Percentiles rank a stretch among this genome's conserved stretches.
phyloP scores from a whole-genome alignment of 2,329 filamentous ascomycete species.

The Cladosporium sphaerospermum region DNA sequence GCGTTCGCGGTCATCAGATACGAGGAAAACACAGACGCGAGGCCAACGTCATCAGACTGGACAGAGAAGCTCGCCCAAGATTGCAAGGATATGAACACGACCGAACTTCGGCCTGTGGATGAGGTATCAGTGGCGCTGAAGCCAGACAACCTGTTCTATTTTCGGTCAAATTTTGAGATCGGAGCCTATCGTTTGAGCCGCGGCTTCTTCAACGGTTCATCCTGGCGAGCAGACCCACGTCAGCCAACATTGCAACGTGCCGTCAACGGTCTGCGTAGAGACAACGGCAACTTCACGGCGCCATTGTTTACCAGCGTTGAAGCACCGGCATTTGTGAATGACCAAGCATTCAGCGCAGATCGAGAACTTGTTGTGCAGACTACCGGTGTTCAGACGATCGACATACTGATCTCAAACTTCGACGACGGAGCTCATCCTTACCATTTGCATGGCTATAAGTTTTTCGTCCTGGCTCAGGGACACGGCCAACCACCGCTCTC shows the following conservation, averaged over 20 bases:
- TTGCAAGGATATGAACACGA: constrained; percentile 48
- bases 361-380: constrained; percentile 34
- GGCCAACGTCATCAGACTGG: constrained; percentile 45
- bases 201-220: constrained; percentile 53
- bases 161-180: constrained; percentile 55
- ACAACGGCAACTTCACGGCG: constrained; percentile 24
- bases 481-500: constrained; percentile 28
- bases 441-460: constrained; percentile 34
- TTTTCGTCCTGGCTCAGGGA: constrained; percentile 31
- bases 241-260: constrained; percentile 48
- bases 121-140: constrained; percentile 38
- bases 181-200: constrained; percentile 52
- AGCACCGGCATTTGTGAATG: constrained; percentile 24
- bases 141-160: constrained; percentile 49
- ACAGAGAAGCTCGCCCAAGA: constrained; percentile 42
- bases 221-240: constrained; percentile 45
- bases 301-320: background rate
- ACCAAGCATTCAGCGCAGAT: constrained; percentile 23
- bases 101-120: constrained; percentile 41
- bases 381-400: constrained; percentile 30
- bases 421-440: constrained; percentile 33
- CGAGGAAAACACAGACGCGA: constrained; percentile 11
- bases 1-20: constrained; percentile 48
- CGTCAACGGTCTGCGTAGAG: constrained; percentile 38
- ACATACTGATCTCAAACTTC: constrained; percentile 32